These are phyloP conservation scores for Seiridium cupressi DNA, from an alignment of 2,329 filamentous ascomycete species.

Conservation along the genomic window DNA sequence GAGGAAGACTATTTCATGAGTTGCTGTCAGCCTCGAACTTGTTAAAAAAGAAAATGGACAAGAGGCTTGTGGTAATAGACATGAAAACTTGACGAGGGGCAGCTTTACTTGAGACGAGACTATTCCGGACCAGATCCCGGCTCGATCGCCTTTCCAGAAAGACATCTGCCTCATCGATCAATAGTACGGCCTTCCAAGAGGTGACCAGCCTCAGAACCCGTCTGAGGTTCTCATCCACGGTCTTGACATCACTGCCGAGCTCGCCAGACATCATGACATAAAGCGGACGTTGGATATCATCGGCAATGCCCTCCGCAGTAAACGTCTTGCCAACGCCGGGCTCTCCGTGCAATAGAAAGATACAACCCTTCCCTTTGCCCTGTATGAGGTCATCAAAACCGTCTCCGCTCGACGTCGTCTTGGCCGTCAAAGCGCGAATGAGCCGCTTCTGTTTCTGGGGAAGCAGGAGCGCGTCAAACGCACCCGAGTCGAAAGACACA, in stretches of 20 bases:
- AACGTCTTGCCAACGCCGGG: slow-evolving; percentile 9
- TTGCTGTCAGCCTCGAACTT: not conserved
- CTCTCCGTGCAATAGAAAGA: slow-evolving; percentile 13
- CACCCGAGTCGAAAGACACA: slow-evolving; percentile 10
- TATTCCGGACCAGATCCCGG: slow-evolving; percentile 37
- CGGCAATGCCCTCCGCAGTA: slow-evolving; percentile 9
- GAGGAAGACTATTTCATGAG: slow-evolving; percentile 24
- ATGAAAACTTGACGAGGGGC: not conserved
- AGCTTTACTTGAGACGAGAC: slow-evolving; percentile 23
- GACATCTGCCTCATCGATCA: slow-evolving; percentile 71
- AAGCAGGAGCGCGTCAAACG: slow-evolving; percentile 13
- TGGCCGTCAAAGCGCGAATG: slow-evolving; percentile 11
- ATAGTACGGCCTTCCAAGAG: slow-evolving; percentile 68
- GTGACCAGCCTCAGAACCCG: slow-evolving; percentile 64
- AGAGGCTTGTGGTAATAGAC: not conserved
- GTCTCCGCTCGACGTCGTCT: slow-evolving; percentile 7
- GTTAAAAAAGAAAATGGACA: not conserved
- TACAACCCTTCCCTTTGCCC: slow-evolving; percentile 12
- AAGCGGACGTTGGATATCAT: slow-evolving; percentile 12
- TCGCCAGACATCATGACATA: slow-evolving; percentile 16
- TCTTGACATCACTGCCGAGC: slow-evolving; percentile 12
- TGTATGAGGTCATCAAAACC: slow-evolving; percentile 10
- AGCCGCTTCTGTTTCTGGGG: slow-evolving; percentile 12
- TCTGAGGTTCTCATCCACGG: slow-evolving; percentile 11
- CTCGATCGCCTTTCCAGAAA: slow-evolving; percentile 37